Base-by-base conservation (phyloP, 2,329 filamentous ascomycete genomes). In the Fusarium robinianum region DNA sequence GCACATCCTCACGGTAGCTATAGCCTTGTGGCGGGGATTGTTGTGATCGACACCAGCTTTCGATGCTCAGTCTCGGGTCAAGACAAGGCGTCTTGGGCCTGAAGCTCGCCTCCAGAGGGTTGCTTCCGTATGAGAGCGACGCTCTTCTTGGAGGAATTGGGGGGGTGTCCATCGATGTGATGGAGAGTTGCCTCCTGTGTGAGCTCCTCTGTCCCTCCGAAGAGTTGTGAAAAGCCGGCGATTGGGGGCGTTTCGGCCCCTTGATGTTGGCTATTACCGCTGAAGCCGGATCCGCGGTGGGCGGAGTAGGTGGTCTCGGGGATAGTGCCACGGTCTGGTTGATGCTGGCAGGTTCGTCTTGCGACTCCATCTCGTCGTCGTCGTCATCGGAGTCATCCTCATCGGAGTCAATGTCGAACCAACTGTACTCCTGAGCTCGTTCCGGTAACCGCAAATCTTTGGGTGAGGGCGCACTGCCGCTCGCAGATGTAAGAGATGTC, bases 341-440 rank as follows among this genome's bases (percentile, higher is more conserved):
- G 24, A 14, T 38, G 5, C 8, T 51, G 22, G 15, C 23, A 21
- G 35, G 27, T 9, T 49, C 44, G 5, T 53, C 46, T n/a, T 40
- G 46, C 12, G 26, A 32, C 3, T 56, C 51, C 8, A 30, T 29
- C 5, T 55, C 43, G n/a, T 51, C 61, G 6, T 60, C 53, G 8
- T 36, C 35, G 3, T 58, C 41, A 4, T 59, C 66, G 2, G 34
- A 33, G 3, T 58, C 41, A 4, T 59, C 66, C 2, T 58, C 53
- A 27, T 70, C 68, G 2, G 67, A 68, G 22, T 70, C 67, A 10
- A 55, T 49, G 12, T 70, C 68, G 6, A 71, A 66, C 70, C 70
- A 72, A 35, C 67, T 71, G 30, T 63, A 56, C 14, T 62, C 60
- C 17, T 53, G 53, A 26, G 50, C 48, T 30, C 40, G 48, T 15